Conservation (phyloP, 306 rosid genomes). For the Prunus persica region DNA sequence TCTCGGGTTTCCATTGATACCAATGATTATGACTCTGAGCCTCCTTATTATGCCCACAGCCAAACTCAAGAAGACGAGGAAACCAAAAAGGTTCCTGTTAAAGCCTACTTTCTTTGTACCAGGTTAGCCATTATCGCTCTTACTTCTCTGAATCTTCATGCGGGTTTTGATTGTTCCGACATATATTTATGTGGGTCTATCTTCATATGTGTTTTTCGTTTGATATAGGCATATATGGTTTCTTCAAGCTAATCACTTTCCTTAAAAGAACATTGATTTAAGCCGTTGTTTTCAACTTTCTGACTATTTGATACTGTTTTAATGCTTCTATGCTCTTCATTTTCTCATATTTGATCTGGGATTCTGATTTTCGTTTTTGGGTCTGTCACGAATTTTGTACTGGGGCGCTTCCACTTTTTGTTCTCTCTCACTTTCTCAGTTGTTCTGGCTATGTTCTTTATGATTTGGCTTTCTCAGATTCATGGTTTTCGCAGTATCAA, state of each 20-base stretch:
- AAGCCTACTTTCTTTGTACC: constrained; percentile 86
- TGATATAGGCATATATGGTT: neutral
- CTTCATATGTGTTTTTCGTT: neutral
- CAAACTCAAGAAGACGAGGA: constrained; percentile 34
- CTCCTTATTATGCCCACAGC: constrained; percentile 9
- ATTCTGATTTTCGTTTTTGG: neutral
- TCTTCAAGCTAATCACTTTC: constrained; percentile 2
- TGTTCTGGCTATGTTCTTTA: constrained; percentile 29
- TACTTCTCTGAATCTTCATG: constrained; percentile 15
- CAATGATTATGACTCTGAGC: constrained; percentile 41
- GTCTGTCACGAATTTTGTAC: constrained; percentile 3
- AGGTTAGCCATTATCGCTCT: constrained; percentile 41
- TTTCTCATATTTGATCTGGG: neutral
- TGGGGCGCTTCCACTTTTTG: neutral
- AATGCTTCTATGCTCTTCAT: no score
- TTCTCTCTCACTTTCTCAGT: constrained; percentile 24
- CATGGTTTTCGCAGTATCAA: constrained; percentile 92
- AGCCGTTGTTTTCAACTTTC: neutral
- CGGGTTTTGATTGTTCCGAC: neutral
- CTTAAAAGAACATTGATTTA: neutral
- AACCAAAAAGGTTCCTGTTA: constrained; percentile 60
- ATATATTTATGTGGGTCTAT: constrained; percentile 10
- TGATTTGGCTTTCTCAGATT: constrained; percentile 74
- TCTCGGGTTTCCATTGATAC: constrained; percentile 27
- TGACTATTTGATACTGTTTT: neutral